Base-by-base conservation (phyloP, 441 rosid genomes). In the Gossypium schwendimanii region DNA sequence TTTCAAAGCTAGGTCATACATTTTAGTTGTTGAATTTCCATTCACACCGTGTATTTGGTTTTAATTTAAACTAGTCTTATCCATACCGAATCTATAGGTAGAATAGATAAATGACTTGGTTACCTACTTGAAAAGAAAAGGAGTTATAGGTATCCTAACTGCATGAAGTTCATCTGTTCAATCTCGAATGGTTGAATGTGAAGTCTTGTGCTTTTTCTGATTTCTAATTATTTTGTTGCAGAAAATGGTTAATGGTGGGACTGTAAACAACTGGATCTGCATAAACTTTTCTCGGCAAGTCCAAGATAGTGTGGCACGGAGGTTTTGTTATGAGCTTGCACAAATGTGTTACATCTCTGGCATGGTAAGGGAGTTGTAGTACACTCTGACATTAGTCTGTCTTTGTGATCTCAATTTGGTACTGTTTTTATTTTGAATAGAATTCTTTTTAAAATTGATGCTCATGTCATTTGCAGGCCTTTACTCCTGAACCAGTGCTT, bases 181-280 rank as follows among this genome's bases (percentile, higher is more conserved):
- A 10, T 8, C 6, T 41, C 18, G 4, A 20, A 64, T 64, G 58
- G 53, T 11, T 41, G 52, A 44, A 44, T 64, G 53, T 41, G 10
- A 64, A 64, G 10, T 15, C 45, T 44, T 62, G 15, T 62, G 5
- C 21, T 17, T 64, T 49, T 12, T 59, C 6, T 50, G 61, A 20
- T 54, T 20, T 55, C 5, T 55, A 55, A 6, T 55, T 33, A 17
- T 72, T 68, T 63, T 69, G 12, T 54, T 81, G 84, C 87, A 94
- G 98, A 94, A 94, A 94, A 92, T 94, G 98, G 92, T 94, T 39
- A 90, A 94, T 80, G 97, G 97, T 7, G 98, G 98, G 72, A 94
- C 89, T 0, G 97, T 94, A 23, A 88, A 78, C 81, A 82, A 81
- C 68, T 94, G 98, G 97, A 79, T 91, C 54, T 94, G 98, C 89